Base-by-base conservation (phyloP, 345 rosid species). In the Ceriops decandra region DNA sequence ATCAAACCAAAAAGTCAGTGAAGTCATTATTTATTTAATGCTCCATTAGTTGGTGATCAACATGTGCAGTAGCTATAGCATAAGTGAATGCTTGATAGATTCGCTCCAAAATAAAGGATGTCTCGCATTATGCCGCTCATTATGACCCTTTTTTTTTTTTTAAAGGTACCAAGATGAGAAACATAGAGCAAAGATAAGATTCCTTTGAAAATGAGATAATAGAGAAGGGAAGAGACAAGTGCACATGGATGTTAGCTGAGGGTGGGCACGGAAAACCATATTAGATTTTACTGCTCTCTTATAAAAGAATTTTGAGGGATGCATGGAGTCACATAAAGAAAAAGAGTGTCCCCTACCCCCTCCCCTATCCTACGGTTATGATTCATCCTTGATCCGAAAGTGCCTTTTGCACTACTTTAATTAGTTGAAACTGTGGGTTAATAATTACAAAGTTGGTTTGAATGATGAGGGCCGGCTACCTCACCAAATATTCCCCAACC, bases 231-330 rank as follows among this genome's bases (percentile, higher is more conserved):
- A 69, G 31, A 38, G 87, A 70, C 83, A 76, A 64, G 22, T 64
- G 72, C 83, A 77, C 82, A 78, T 80, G 84, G 82, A 73, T 35
- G 70, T 47, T 71, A 31, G 51, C 53, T 51, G 51, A 57, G 76
- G 66, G 68, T 63, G 68, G 82, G 88, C 83, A 69, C 88, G 53
- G 84, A 83, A 80, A 70, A 73, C 79, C 36, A 80, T 54, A 65
- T 38, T 33, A 49, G 21, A 73, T 56, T 73, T 56, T 21, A 61
- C 53, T 17, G 31, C 60, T 30, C 19, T 47, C n/a, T 60, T 19
- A 28, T 6, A 26, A 42, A 19, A n/a, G 26, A 66, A 36, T 58
- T 26, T 31, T 4, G 47, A 33, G 35, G 32, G 67, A 52, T 33
- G 17, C 49, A 42, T 36, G 76, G 66, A 24, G 65, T 60, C 62